Percentiles rank a stretch among this genome's conserved stretches.
These are phyloP conservation scores for Tetramitus jugosus DNA, from an alignment of 208 protist genomes.

Conservation along the genomic window DNA sequence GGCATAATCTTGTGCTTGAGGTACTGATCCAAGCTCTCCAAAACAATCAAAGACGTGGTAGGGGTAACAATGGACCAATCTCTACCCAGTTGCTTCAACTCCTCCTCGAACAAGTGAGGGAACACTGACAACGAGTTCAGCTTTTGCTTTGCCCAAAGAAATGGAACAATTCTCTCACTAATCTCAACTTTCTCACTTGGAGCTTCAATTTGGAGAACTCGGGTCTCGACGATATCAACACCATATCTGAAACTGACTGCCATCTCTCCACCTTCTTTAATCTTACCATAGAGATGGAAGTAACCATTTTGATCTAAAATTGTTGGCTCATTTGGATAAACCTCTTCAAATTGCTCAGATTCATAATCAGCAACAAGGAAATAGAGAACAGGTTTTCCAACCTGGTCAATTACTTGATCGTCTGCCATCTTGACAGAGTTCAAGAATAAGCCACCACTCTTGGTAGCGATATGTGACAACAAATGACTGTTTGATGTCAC, in stretches of 20 bases:
- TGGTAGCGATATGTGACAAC: neutral
- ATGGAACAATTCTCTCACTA: neutral
- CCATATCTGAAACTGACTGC: neutral
- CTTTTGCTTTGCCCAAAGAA: conserved; percentile 5
- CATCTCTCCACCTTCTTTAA: neutral
- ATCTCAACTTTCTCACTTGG: neutral
- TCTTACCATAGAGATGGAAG: neutral
- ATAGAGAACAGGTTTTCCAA: neutral
- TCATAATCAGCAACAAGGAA: conserved; percentile 3
- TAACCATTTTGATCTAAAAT: neutral
- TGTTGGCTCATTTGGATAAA: neutral
- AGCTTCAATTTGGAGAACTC: neutral
- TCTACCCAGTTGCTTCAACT: neutral
- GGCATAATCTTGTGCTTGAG: conserved; percentile 6
- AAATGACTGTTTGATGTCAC: neutral
- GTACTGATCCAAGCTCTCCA: conserved; percentile 16
- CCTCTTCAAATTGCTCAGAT: neutral
- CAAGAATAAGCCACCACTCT: neutral
- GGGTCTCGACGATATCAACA: neutral
- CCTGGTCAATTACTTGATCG: neutral
- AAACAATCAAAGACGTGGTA: neutral
- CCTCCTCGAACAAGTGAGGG: neutral
- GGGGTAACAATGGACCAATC: neutral
- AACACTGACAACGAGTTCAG: neutral
- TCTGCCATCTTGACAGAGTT: neutral